Conservation (phyloP, 495 filamentous ascomycete species). For the Poronia punctata region DNA sequence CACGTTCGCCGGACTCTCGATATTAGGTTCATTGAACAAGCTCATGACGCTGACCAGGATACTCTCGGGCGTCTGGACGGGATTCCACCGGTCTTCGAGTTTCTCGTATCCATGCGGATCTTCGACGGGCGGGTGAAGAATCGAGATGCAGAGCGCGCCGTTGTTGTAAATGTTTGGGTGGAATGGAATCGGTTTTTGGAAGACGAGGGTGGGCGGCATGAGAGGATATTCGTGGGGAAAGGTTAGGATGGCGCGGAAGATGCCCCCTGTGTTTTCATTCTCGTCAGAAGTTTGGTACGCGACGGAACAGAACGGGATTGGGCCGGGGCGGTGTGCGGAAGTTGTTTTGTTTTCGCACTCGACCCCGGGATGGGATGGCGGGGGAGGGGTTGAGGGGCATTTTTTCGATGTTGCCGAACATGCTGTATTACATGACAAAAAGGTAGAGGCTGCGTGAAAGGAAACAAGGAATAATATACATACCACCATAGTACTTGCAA, state of each 20-base stretch:
- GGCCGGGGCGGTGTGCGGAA: too few species aligned
- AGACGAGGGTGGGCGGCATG: slow-evolving; percentile 85
- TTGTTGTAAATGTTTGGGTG: slow-evolving; percentile 92
- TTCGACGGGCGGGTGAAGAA: slow-evolving; percentile 92
- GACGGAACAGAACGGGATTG: too few species aligned
- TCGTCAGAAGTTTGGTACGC: too few species aligned
- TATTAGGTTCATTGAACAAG: slow-evolving; percentile 87
- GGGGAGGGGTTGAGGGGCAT: too few species aligned
- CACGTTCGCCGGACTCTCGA: slow-evolving; percentile 91
- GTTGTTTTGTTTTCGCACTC: too few species aligned
- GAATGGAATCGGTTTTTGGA: slow-evolving; percentile 77
- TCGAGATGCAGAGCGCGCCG: slow-evolving; percentile 93
- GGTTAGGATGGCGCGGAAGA: slow-evolving; percentile 73
- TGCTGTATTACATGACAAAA: neutral
- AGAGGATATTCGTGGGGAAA: slow-evolving; percentile 84
- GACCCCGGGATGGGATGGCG: too few species aligned
- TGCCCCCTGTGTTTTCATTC: slow-evolving; percentile 64
- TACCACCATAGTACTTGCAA: slow-evolving; percentile 87
- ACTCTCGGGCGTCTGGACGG: slow-evolving; percentile 95
- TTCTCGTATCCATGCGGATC: slow-evolving; percentile 93
- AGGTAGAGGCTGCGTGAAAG: neutral
- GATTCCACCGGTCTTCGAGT: slow-evolving; percentile 88
- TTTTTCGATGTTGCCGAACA: too few species aligned
- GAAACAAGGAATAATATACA: slow-evolving; percentile 6
- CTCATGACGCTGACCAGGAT: slow-evolving; percentile 90